Base-by-base conservation (phyloP, 2,329 filamentous ascomycete species). In the Aspergillus neoniger region DNA sequence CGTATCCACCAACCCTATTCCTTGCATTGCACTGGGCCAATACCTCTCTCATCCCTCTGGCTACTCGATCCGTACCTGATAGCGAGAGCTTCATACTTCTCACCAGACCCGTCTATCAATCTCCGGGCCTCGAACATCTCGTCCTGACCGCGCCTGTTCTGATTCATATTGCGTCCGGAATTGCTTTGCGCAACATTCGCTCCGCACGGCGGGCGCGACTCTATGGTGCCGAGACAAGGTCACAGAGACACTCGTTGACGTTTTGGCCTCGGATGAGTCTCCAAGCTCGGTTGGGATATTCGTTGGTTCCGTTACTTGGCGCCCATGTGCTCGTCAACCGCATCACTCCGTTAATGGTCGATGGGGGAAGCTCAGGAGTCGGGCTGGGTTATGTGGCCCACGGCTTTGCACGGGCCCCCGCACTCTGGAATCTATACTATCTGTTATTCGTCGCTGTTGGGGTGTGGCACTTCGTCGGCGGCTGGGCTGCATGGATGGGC, bases 91-190 rank as follows among this genome's bases (percentile, higher is more conserved):
- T 92, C 76, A 87, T 98, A 52, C 88, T 98, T 65, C 91, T 96
- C 75, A 93, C 92, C 28, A 87, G 94, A 63, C 93, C 96, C 52
- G 88, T 95, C 75, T 98, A 98, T 80, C 94, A 97, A 76, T 93
- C 91, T 1, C 84, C 89, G 2, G 80, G 91, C 15, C 83, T 90
- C 55, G 93, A 97, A 73, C 91, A 92, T 3, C 79, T 96, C 19
- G 83, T 98, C 63, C 86, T 98, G 62, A 87, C 84, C 47, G 76
- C 92, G 2, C 92, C 94, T 2, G 80, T 96, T 21, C 74, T 88
- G 60, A 85, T 88, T 2, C 94, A 98, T 74, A 81, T 97, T 47
- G 82, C 85, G 14, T 90, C 91, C 0, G 93, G 94, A 38, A 73
- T 97, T 5, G 87, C 86, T 0, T 80, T 97, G 48, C 89, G 95